A percentile compares a stretch with the other conserved stretches of the same genome.
These are phyloP conservation scores for Austroboletus niveus DNA, from an alignment of 1,284 basidiomycete genomes.

Conservation along the genomic window DNA sequence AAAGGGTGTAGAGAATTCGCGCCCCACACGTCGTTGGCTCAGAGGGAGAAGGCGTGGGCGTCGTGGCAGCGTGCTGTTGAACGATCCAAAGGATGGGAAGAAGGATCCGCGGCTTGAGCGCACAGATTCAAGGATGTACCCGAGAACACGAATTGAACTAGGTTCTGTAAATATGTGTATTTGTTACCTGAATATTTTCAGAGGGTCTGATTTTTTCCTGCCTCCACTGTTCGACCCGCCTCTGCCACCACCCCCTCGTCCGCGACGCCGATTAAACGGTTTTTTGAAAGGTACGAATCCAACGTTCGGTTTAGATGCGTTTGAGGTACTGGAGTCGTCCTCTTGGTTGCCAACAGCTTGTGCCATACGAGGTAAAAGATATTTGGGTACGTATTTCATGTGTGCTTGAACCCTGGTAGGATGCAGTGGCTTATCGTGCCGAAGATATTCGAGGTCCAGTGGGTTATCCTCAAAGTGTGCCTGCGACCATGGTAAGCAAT, in stretches of 20 bases:
- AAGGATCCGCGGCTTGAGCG: conserved; percentile 45
- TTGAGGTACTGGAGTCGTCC: conserved; percentile 17
- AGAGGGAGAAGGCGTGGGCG: conserved; percentile 63
- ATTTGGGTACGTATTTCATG: conserved; percentile 95
- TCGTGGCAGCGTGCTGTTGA: conserved; percentile 87
- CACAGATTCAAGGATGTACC: neutral
- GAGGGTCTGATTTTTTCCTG: conserved; percentile 68
- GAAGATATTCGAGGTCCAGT: conserved; percentile 86
- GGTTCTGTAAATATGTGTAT: neutral
- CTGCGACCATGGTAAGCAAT: conserved; percentile 40
- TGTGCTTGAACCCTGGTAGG: conserved; percentile 86
- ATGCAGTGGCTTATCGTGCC: conserved; percentile 93
- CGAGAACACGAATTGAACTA: neutral
- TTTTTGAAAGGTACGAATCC: conserved; percentile 77
- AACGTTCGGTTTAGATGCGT: conserved; percentile 29
- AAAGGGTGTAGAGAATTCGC: conserved; percentile 75
- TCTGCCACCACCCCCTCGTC: conserved; percentile 47
- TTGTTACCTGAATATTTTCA: conserved; percentile 67
- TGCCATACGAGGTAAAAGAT: conserved; percentile 84
- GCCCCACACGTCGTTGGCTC: conserved; percentile 54
- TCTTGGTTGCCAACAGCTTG: conserved; percentile 40
- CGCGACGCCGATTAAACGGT: conserved; percentile 44
- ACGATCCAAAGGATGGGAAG: conserved; percentile 78
- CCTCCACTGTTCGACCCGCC: conserved; percentile 41
- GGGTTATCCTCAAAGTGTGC: conserved; percentile 99